Evolutionary conservation across 176 grass and related monocot genomes (phyloP).

Genomic region (Aegilops tauschii): DNA sequence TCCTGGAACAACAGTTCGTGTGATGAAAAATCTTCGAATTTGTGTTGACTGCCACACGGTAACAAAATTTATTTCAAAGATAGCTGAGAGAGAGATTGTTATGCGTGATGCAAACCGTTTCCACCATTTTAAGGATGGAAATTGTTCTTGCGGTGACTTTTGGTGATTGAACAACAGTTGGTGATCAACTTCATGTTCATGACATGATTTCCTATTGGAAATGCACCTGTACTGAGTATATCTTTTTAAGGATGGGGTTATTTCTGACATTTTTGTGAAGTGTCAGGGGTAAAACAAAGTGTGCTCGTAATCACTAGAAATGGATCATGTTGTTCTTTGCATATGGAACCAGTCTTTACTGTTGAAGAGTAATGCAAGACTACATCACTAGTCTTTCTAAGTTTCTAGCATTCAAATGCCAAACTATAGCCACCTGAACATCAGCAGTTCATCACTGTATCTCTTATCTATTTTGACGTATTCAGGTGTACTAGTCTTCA

Average conservation of each 20-base stretch:
- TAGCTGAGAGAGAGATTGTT: constrained; percentile 64
- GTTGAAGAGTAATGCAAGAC: background rate
- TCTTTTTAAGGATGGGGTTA: background rate
- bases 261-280: background rate
- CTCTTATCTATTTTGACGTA: background rate
- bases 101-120: constrained; percentile 64
- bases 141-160: constrained; percentile 64
- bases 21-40: constrained; percentile 75
- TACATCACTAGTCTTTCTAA: background rate
- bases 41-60: constrained; percentile 67
- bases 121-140: constrained; percentile 72
- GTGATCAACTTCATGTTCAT: background rate
- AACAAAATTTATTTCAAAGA: constrained; percentile 63
- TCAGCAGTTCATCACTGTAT: background rate
- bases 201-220: background rate
- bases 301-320: background rate
- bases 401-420: background rate
- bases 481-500: background rate
- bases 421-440: background rate
- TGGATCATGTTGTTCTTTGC: background rate
- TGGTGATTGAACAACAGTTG: constrained; percentile 35
- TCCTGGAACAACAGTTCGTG: constrained; percentile 52
- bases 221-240: background rate
- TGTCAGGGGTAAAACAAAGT: background rate
- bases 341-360: background rate